Percentiles rank a stretch among this genome's conserved stretches.
Conservation (phyloP, 2,329 filamentous ascomycete genomes). For the Tolypocladium amazonense region DNA sequence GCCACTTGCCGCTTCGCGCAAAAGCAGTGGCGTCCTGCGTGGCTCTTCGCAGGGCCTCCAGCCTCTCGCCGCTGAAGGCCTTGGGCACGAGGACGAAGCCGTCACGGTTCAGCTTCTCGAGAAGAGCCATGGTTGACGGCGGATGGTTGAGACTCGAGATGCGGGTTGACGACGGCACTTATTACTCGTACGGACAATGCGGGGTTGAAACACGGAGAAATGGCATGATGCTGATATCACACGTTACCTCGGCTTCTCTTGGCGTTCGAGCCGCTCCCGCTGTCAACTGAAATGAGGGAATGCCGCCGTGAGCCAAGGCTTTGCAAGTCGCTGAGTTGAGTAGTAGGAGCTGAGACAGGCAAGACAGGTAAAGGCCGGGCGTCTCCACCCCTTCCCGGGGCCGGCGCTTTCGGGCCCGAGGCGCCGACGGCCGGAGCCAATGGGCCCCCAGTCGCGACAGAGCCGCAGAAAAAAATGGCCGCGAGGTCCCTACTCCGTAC, state of each 20-base stretch:
- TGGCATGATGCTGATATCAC: neutral
- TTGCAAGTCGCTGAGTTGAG: neutral
- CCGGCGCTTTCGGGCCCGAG: neutral
- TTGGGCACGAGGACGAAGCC: conserved; percentile 67
- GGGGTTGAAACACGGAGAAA: neutral
- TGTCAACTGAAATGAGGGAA: neutral
- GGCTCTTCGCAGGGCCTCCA: conserved; percentile 50
- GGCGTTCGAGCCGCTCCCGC: neutral
- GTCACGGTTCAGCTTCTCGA: conserved; percentile 49
- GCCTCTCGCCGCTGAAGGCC: conserved; percentile 44
- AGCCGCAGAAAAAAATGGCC: neutral
- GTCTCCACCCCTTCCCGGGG: neutral
- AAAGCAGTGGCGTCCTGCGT: conserved; percentile 43
- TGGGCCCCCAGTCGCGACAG: neutral
- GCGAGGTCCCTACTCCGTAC: neutral
- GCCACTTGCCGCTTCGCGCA: conserved; percentile 63
- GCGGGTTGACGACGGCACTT: neutral
- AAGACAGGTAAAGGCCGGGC: no score
- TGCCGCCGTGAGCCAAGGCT: neutral
- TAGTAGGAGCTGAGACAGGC: neutral
- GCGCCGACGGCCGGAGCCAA: neutral
- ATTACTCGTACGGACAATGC: neutral
- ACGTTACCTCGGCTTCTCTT: neutral
- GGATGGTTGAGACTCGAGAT: neutral
- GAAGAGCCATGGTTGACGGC: conserved; percentile 1